A percentile compares a stretch with the other conserved stretches of the same genome.
Evolutionary conservation across 1,284 basidiomycete genomes (phyloP).

Genomic region (Apiotrichum gamsii): DNA sequence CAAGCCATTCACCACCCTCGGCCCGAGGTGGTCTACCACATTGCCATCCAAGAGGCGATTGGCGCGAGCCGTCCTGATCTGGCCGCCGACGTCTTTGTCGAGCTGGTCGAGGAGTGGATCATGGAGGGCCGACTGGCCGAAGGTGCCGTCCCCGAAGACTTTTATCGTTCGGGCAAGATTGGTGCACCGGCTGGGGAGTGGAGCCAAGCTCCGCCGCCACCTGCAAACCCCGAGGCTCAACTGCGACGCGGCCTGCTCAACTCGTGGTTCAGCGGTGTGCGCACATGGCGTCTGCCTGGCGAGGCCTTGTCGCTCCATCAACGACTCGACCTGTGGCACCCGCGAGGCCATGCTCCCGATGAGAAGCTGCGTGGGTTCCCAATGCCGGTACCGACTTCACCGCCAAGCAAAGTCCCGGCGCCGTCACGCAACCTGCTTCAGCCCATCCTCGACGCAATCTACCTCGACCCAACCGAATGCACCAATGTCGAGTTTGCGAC

Average conservation of each 20-base stretch:
- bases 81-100: conserved; percentile 44
- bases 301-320: conserved; percentile 44
- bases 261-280: conserved; percentile 42
- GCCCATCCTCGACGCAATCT: conserved; percentile 28
- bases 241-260: conserved; percentile 11
- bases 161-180: conserved; percentile 20
- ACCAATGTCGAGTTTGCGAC: conserved; percentile 25
- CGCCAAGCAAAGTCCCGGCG: conserved; percentile 40
- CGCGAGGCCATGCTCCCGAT: conserved; percentile 30
- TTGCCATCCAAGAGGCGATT: conserved; percentile 26
- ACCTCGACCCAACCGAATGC: conserved; percentile 22
- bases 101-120: conserved; percentile 47
- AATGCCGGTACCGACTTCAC: conserved; percentile 38
- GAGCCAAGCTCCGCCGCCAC: conserved; percentile 26
- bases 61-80: conserved; percentile 28
- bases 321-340: conserved; percentile 46
- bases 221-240: not conserved
- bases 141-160: conserved; percentile 37
- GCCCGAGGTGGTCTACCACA: conserved; percentile 26
- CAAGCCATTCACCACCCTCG: conserved; percentile 31
- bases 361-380: conserved; percentile 44
- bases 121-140: conserved; percentile 44
- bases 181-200: too few species aligned
- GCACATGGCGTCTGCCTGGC: conserved; percentile 44
- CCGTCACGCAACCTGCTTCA: conserved; percentile 27